A percentile compares a stretch with the other conserved stretches of the same genome.
Evolutionary conservation across 768 basidiomycete species (phyloP).

Genomic region (Pilatotrama ljubarskyi): DNA sequence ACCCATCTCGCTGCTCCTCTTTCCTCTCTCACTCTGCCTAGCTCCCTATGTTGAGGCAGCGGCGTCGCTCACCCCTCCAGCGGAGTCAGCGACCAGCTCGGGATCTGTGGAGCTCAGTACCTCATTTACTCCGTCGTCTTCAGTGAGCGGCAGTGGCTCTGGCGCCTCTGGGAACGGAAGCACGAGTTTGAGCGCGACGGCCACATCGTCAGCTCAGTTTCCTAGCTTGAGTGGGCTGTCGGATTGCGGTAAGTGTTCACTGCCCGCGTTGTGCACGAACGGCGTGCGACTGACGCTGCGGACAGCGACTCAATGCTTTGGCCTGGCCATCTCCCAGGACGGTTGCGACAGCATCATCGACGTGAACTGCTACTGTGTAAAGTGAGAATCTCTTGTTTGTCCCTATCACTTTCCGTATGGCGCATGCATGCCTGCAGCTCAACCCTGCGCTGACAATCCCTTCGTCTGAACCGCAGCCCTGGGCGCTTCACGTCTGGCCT

Average conservation of each 20-base stretch:
- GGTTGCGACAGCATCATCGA: conserved; percentile 47
- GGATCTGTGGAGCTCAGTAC: neutral
- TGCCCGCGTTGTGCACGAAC: neutral
- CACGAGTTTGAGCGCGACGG: conserved; percentile 3
- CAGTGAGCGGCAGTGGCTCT: neutral
- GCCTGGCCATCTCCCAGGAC: conserved; percentile 36
- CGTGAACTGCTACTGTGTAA: conserved; percentile 52
- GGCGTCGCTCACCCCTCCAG: conserved; percentile 4
- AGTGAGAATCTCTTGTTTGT: conserved; percentile 18
- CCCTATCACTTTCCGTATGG: neutral
- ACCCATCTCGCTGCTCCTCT: neutral
- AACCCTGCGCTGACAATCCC: neutral
- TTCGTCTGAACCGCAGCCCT: neutral
- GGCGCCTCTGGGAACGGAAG: neutral
- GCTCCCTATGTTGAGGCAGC: neutral
- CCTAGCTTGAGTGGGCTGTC: conserved; percentile 24
- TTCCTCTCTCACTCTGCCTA: neutral
- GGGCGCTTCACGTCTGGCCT: conserved; percentile 39
- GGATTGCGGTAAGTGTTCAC: conserved; percentile 20
- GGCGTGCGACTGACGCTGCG: neutral
- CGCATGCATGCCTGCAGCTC: no score
- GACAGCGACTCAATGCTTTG: conserved; percentile 48
- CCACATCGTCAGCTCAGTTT: conserved; percentile 23
- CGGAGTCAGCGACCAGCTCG: neutral
- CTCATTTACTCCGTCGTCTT: neutral